phyloP scores from a whole-genome alignment of 164 flowering plant genomes.

The Pachysandra terminalis region DNA sequence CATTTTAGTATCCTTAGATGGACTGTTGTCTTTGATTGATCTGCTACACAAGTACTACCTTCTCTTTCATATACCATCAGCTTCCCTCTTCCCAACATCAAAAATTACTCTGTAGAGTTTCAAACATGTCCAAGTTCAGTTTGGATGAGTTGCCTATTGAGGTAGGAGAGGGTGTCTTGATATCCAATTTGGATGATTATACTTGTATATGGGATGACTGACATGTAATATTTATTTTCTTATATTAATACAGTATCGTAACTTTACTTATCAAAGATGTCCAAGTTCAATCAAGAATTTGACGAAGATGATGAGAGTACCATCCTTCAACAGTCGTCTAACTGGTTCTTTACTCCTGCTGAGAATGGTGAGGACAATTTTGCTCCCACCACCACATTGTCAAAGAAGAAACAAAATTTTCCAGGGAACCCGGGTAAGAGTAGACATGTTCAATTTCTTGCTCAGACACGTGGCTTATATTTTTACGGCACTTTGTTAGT shows the following conservation, averaged over 20 bases:
- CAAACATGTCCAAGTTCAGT: too few relatives aligned
- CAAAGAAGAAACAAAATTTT: constrained; percentile 35
- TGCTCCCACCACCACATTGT: not conserved
- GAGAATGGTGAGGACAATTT: constrained; percentile 19
- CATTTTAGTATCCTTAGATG: constrained; percentile 6
- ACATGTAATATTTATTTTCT: too few relatives aligned
- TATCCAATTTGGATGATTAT: too few relatives aligned
- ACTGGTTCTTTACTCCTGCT: constrained; percentile 19
- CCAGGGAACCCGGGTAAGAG: constrained; percentile 46
- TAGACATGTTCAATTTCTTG: too few relatives aligned
- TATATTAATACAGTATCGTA: too few relatives aligned
- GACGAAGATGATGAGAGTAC: constrained; percentile 23
- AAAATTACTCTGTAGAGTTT: too few relatives aligned
- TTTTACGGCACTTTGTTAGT: too few relatives aligned
- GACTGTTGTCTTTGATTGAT: constrained; percentile 23
- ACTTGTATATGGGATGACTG: too few relatives aligned
- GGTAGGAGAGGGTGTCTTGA: too few relatives aligned
- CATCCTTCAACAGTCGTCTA: constrained; percentile 22
- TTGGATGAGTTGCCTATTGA: too few relatives aligned
- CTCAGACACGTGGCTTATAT: too few relatives aligned
- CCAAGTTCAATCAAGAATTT: constrained; percentile 22
- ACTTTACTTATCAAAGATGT: too few relatives aligned
- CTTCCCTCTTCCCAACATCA: constrained; percentile 8
- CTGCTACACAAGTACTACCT: constrained; percentile 13
- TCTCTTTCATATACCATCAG: constrained; percentile 17